A percentile compares a stretch with the other conserved stretches of the same genome.
These are phyloP conservation scores for Ophiostoma montium DNA, from an alignment of 2,329 filamentous ascomycete genomes.

Conservation along the genomic window DNA sequence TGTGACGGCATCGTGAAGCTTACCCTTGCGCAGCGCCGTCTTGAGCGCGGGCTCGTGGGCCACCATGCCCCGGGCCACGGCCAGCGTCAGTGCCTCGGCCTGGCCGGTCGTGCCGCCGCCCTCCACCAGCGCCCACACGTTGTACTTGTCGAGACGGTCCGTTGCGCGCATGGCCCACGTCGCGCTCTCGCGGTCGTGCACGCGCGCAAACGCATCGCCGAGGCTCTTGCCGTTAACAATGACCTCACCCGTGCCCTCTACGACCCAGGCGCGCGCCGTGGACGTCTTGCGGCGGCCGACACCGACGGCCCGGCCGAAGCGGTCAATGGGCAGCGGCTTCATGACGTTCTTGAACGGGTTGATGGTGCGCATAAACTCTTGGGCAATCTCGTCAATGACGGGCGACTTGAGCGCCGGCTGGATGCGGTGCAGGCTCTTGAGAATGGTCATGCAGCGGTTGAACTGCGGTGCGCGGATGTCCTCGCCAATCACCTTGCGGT, in stretches of 20 bases:
- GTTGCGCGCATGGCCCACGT: constrained; percentile 81
- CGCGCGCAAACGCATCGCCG: constrained; percentile 63
- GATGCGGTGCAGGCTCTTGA: constrained; percentile 74
- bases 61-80: constrained; percentile 73
- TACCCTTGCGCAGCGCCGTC: constrained; percentile 73
- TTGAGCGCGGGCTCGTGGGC: constrained; percentile 90
- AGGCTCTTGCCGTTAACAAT: constrained; percentile 83
- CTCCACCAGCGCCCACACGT: constrained; percentile 72
- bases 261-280: constrained; percentile 69
- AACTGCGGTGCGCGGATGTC: constrained; percentile 64
- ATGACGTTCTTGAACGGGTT: constrained; percentile 53
- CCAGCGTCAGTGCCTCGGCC: constrained; percentile 85
- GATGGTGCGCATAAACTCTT: constrained; percentile 59
- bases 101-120: constrained; percentile 92
- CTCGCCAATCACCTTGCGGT: constrained; percentile 58
- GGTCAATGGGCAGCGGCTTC: constrained; percentile 54
- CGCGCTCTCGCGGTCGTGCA: constrained; percentile 90
- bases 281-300: constrained; percentile 81
- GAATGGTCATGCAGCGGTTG: constrained; percentile 57
- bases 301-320: constrained; percentile 62
- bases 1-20: too few species aligned
- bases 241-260: constrained; percentile 85
- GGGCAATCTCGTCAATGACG: constrained; percentile 51
- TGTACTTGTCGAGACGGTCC: constrained; percentile 84
- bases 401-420: constrained; percentile 61